A percentile compares a stretch with the other conserved stretches of the same genome.
phyloP scores from a whole-genome alignment of 2,329 filamentous ascomycete genomes.

The Didymella segeticola region DNA sequence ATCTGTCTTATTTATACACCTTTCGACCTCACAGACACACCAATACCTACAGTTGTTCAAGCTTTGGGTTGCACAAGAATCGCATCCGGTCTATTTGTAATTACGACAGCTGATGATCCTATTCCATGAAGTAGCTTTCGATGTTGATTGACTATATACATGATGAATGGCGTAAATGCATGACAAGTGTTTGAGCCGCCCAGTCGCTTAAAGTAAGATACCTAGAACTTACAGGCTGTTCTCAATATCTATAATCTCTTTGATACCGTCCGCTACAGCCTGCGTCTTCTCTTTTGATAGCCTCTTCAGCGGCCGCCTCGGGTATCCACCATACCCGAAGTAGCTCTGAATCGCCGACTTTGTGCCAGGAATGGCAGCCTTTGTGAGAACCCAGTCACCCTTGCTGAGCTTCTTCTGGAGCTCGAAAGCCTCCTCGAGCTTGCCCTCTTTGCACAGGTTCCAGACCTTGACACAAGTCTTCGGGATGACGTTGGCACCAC shows the following conservation, averaged over 20 bases:
- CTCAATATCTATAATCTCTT: constrained; percentile 72
- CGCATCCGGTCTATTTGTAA: no score
- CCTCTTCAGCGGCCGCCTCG: constrained; percentile 74
- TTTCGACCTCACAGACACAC: no score
- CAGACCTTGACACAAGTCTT: constrained; percentile 81
- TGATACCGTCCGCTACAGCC: constrained; percentile 50
- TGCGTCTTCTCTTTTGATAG: constrained; percentile 64
- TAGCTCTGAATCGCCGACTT: constrained; percentile 82
- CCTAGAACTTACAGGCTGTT: constrained; percentile 43
- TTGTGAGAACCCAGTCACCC: constrained; percentile 84
- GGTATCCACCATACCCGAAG: constrained; percentile 81
- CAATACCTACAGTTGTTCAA: no score
- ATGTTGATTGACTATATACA: constrained; percentile 28
- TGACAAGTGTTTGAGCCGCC: constrained; percentile 5
- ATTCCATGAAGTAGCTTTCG: constrained; percentile 7
- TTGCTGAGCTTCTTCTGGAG: constrained; percentile 79
- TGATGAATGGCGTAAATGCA: constrained; percentile 23
- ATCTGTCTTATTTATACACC: no score
- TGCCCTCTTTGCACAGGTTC: constrained; percentile 75
- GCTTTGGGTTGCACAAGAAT: no score
- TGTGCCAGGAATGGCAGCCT: constrained; percentile 83
- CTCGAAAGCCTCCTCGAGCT: constrained; percentile 75
- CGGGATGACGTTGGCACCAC: constrained; percentile 84
- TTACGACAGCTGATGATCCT: no score
- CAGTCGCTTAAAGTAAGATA: not conserved